Conservation (phyloP, 1,284 basidiomycete species). For the Flammula alnicola region DNA sequence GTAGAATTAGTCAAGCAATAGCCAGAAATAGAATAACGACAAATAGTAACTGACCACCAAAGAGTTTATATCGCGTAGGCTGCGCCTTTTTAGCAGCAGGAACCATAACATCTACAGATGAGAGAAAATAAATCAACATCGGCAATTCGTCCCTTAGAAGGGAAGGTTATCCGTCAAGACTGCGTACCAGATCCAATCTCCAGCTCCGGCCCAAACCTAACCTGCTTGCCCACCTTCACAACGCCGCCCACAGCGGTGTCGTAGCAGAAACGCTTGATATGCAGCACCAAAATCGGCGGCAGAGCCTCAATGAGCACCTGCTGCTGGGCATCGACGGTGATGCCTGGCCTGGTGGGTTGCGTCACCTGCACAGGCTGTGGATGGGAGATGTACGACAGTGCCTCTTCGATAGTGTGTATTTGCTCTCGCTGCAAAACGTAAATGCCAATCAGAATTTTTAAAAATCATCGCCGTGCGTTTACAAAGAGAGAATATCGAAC, state of each 20-base stretch:
- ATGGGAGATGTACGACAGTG: constrained; percentile 78
- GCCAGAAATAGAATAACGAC: neutral
- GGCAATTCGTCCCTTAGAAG: constrained; percentile 4
- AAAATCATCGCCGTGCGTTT: too few relatives aligned
- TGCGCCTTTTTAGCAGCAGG: constrained; percentile 51
- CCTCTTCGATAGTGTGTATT: constrained; percentile 84
- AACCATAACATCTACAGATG: constrained; percentile 65
- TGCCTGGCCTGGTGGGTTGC: constrained; percentile 58
- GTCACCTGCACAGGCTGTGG: constrained; percentile 85
- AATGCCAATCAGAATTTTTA: constrained; percentile 4
- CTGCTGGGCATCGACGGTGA: constrained; percentile 83
- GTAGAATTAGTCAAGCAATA: neutral
- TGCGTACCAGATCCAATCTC: constrained; percentile 71
- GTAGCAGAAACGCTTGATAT: constrained; percentile 93
- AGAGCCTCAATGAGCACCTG: constrained; percentile 87
- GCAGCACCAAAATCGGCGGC: constrained; percentile 87
- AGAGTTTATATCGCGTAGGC: constrained; percentile 78
- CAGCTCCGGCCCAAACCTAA: constrained; percentile 80
- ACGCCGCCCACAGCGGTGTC: constrained; percentile 81
- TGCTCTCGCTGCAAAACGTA: constrained; percentile 63
- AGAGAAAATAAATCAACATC: constrained; percentile 2
- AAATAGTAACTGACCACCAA: constrained; percentile 77
- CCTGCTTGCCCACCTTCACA: constrained; percentile 85
- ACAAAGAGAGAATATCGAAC: constrained; percentile 21
- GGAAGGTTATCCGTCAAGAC: too few relatives aligned